Evolutionary conservation across 805 yeast species (phyloP).

Genomic region (Dipodascopsis tothii): DNA sequence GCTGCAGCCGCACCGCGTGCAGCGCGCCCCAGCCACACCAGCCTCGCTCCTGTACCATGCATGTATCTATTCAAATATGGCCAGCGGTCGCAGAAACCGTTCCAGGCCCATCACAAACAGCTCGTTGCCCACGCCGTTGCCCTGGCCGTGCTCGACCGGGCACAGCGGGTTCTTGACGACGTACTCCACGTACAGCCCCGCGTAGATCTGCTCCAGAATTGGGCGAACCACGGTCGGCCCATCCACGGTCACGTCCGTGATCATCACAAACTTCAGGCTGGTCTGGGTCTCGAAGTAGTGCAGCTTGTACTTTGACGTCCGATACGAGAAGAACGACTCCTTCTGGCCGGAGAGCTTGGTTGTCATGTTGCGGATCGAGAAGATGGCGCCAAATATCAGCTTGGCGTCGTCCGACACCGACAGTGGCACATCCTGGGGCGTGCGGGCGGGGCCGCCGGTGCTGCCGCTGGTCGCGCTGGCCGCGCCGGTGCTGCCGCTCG

Average conservation of each 20-base stretch:
- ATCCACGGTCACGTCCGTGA: slow-evolving; percentile 58
- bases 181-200: slow-evolving; percentile 48
- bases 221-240: slow-evolving; percentile 38
- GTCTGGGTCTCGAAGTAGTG: slow-evolving; percentile 76
- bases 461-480: slow-evolving; percentile 6
- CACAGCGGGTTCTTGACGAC: slow-evolving; percentile 56
- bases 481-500: slow-evolving; percentile 20
- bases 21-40: no score
- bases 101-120: slow-evolving; percentile 53
- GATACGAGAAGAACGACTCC: slow-evolving; percentile 31
- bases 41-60: no score
- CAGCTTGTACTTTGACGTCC: slow-evolving; percentile 65
- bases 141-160: slow-evolving; percentile 52
- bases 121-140: slow-evolving; percentile 48
- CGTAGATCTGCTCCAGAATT: slow-evolving; percentile 53
- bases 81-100: slow-evolving; percentile 32
- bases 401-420: slow-evolving; percentile 61
- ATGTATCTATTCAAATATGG: slow-evolving; percentile 20
- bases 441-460: slow-evolving; percentile 8
- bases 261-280: slow-evolving; percentile 64
- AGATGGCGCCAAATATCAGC: slow-evolving; percentile 75
- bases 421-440: slow-evolving; percentile 16
- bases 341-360: slow-evolving; percentile 44
- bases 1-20: no score
- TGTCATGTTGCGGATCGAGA: slow-evolving; percentile 69